Evolutionary conservation across 2,329 filamentous ascomycete genomes (phyloP), one percentile per base, ranked within the genome.

Genomic region (Colletotrichum cereale): DNA sequence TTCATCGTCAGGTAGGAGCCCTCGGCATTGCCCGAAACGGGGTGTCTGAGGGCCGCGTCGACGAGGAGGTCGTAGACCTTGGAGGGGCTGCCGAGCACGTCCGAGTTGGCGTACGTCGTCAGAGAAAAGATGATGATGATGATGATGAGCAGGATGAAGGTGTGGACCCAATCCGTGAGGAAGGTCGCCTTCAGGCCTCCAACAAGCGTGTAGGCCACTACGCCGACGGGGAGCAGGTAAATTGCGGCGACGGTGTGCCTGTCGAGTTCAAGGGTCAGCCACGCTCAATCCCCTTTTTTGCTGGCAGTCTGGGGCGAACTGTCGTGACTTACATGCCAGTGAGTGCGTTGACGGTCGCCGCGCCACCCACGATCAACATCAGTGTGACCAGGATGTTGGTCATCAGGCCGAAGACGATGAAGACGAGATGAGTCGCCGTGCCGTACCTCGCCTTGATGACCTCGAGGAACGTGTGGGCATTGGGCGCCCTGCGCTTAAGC

Each of bases 1-100:
- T 86, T 85, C 93, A 96, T 95, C 0, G 93, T 96, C 26, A 96
- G 82, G 76, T 96, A 96, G 75, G 90, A 93, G 40, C 93, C 93
- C 18, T 89, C 86, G 0, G 89, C 87, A 80, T 96, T 96, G 14
- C 93, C 93, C 1, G 87, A 86, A 14, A 96, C 91, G 0, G 93
- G 93, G 76, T 94, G 91, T 16, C 82, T 80, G 14, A 86, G 81
- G 0, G 91, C 86, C 0, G 92, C 93, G 62, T 89, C 84, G 1
- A 91, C 85, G 10, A 96, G 82, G 1, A 91, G 85, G 76, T 95
- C 93, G 74, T 92, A 96, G 2, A 96, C 70, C 48, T 70, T 71
- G 21, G 86, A 83, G 0, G 93, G 93, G 10, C 90, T 93, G 44
- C 93, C 93, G 2, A 95, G 85, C 8, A 87, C 82, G 0, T 87